Evolutionary conservation across 306 rosid genomes (phyloP).

Genomic region (Gynostemma pentaphyllum): DNA sequence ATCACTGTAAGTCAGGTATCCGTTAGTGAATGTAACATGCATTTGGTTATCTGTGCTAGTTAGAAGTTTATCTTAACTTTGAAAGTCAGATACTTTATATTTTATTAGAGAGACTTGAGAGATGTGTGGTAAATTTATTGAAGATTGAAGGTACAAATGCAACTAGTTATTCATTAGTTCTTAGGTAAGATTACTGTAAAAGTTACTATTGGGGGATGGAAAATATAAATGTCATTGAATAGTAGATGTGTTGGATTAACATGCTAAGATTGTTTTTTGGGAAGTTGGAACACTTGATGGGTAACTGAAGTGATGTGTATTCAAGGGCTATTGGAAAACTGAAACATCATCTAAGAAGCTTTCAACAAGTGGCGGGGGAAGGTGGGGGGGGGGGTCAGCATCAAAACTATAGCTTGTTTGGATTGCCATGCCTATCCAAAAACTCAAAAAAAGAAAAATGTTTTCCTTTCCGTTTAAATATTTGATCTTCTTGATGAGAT

Average conservation of each 20-base stretch:
- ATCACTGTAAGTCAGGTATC: too few species aligned
- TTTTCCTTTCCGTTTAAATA: neutral
- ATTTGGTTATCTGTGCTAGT: too few species aligned
- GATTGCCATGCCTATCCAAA: neutral
- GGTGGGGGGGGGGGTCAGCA: too few species aligned
- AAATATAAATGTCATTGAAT: neutral
- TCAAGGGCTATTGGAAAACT: neutral
- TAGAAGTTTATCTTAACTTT: too few species aligned
- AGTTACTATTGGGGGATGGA: neutral
- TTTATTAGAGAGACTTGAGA: neutral
- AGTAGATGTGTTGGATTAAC: neutral
- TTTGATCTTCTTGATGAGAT: neutral
- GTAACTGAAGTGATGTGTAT: neutral
- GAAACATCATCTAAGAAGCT: neutral
- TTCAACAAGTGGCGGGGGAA: too few species aligned
- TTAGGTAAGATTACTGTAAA: neutral
- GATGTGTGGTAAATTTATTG: neutral
- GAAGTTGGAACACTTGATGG: neutral
- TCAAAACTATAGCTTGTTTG: neutral
- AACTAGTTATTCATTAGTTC: neutral
- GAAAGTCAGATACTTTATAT: too few species aligned
- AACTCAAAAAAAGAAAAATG: neutral
- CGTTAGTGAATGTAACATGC: too few species aligned
- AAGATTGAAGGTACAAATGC: neutral
- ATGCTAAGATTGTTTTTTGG: neutral